Conservation (phyloP, 345 rosid genomes). For the Pistacia vera region DNA sequence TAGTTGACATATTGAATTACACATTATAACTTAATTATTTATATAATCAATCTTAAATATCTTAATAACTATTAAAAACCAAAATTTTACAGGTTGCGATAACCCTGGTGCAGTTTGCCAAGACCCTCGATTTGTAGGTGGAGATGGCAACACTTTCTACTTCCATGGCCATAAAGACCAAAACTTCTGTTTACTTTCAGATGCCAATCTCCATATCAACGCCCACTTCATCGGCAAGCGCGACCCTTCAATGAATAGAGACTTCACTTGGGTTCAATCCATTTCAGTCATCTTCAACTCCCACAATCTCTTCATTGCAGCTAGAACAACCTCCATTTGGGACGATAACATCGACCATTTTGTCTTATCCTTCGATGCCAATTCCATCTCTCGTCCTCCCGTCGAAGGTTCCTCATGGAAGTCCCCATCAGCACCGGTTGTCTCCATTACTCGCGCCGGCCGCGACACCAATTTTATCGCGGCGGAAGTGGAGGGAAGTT, state of each 20-base stretch:
- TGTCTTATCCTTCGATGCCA: neutral
- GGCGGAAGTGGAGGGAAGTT: neutral
- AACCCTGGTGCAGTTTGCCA: constrained; percentile 5
- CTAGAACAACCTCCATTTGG: neutral
- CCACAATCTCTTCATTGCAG: constrained; percentile 6
- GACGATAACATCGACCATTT: neutral
- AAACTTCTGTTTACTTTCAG: neutral
- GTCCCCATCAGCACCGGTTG: too few relatives aligned
- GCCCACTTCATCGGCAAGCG: constrained; percentile 7
- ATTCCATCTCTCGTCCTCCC: neutral
- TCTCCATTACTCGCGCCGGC: neutral
- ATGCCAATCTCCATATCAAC: neutral
- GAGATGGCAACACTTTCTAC: constrained; percentile 11
- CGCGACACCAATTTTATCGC: neutral
- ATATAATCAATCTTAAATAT: too few relatives aligned
- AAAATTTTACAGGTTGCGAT: neutral
- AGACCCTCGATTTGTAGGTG: neutral
- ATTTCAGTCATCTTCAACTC: constrained; percentile 5
- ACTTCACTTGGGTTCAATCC: constrained; percentile 12
- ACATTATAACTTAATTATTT: too few relatives aligned
- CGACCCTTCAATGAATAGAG: neutral
- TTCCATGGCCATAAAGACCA: neutral
- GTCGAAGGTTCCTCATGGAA: neutral
- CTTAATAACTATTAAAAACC: too few relatives aligned
- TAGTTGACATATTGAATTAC: too few relatives aligned